Evolutionary conservation across 2,329 filamentous ascomycete genomes (phyloP), one percentile per base, ranked within the genome.

Genomic region (Colletotrichum sp.): DNA sequence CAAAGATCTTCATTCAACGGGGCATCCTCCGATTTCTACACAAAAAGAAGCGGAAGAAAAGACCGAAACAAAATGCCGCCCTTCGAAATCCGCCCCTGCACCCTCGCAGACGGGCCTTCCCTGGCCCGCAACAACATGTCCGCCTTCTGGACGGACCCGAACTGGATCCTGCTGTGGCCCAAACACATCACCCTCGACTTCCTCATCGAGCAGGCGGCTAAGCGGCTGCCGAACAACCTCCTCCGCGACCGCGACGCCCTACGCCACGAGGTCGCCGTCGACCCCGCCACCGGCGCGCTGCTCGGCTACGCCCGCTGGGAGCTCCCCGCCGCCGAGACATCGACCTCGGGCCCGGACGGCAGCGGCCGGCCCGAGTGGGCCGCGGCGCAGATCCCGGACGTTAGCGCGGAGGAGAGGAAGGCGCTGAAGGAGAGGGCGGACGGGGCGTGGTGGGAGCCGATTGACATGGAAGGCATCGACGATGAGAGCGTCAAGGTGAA

Each of bases 71-170:
- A 48, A 13, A 52, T 52, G 43, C 43, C 43, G 5, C 10, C 43
- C 1, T 52, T 13, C 4, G 6, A 12, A 2, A 61, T 78, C 18
- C 71, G 77, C 13, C 65, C 74, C 26, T 80, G 78, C 57, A 79
- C 78, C 16, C 65, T 79, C 24, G 74, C 75, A 21, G 78, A 81
- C 55, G 76, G 68, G n/a, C 71, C 74, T 9, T 77, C 74, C 9
- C 52, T 81, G 3, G 79, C 79, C 3, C 75, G 71, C 36, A 80
- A 81, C 61, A 80, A 80, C 72, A 80, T 80, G 71, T 75, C 74
- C 13, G 80, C 79, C n/a, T 81, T 80, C 71, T 81, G 77, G 77
- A 77, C 76, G 16, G 77, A 81, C 52, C 70, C 75, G 8, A 81
- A 72, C 12, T 81, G 80, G 80, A 65, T 70, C 7, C 66, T 80